phyloP scores from a whole-genome alignment of 2,329 filamentous ascomycete genomes.

The Apiospora rasikravindrae region DNA sequence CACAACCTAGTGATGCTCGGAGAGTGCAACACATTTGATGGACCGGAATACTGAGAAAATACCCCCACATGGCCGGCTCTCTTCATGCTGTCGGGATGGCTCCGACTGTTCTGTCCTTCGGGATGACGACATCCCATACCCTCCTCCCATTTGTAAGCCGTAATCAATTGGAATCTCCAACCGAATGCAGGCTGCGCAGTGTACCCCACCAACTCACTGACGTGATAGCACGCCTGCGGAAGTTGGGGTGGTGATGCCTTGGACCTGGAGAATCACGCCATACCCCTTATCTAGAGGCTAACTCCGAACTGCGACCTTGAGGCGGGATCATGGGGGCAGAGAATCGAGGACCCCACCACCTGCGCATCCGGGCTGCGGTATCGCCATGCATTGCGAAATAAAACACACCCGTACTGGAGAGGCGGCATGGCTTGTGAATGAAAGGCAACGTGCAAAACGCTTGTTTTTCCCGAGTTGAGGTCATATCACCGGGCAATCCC shows the following conservation, averaged over 20 bases:
- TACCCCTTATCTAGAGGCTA: neutral
- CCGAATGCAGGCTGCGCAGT: neutral
- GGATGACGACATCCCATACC: neutral
- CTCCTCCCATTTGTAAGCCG: neutral
- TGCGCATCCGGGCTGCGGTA: neutral
- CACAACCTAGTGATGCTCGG: too few relatives aligned
- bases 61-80: too few relatives aligned
- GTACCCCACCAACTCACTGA: neutral
- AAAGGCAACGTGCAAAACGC: neutral
- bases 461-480: neutral
- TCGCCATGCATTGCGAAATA: neutral
- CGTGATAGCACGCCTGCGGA: neutral
- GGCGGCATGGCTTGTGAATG: neutral
- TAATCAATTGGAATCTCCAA: neutral
- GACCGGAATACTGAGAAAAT: too few relatives aligned
- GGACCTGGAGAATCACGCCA: conserved; percentile 12
- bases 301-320: neutral
- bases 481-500: neutral
- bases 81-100: too few relatives aligned
- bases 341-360: neutral
- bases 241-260: conserved; percentile 15
- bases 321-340: neutral
- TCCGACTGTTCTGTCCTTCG: too few relatives aligned
- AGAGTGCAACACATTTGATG: too few relatives aligned
- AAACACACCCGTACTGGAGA: neutral